Base-by-base conservation (phyloP, 2,329 filamentous ascomycete species). In the Fusarium mangiferae region DNA sequence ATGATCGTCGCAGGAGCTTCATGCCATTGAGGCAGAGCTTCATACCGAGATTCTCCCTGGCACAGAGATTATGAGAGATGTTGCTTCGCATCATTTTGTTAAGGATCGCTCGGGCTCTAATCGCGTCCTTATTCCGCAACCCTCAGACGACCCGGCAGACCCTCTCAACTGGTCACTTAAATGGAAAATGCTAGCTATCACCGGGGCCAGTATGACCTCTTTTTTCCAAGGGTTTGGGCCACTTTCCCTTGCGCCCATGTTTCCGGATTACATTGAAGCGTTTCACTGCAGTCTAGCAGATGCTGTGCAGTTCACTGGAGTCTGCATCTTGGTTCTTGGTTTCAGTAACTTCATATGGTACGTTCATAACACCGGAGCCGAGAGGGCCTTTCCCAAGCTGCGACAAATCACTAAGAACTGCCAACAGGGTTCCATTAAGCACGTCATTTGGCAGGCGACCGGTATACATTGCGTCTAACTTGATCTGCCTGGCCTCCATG, bases 291-390 rank as follows among this genome's bases (percentile, higher is more conserved):
- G 22, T 24, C n/a, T 57, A 6, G 55, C 55, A 7, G 55, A 57
- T 46, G 55, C 18, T 46, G 55, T 57, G 18, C 55, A 57, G 41
- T 57, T 57, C 17, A 57, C 39, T 6, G 55, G 55, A 26, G 55
- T 57, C 17, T 57, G 55, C 36, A 57, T 57, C 30, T 7, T 57
- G 39, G 55, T 57, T 18, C n/a, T 57, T 8, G 55, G 55, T 6
- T 57, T 57, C 30, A 57, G 55, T 6, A 57, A 57, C 39, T 57
- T 57, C 18, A 46, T 57, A 26, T 57, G 55, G 55, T 57, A 46
- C 4, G 55, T 26, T 11, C 10, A 5, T 18, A 5, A 4, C 18
- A 26, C 24, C 14, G 10, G 4, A 18, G 18, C 1, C 13, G 13
- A 20, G n/a, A 22, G 9, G 5, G 0, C 20, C 1, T 14, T 17